phyloP scores from a whole-genome alignment of 352 stramenopile genomes.

The Pythium phragmiticola region DNA sequence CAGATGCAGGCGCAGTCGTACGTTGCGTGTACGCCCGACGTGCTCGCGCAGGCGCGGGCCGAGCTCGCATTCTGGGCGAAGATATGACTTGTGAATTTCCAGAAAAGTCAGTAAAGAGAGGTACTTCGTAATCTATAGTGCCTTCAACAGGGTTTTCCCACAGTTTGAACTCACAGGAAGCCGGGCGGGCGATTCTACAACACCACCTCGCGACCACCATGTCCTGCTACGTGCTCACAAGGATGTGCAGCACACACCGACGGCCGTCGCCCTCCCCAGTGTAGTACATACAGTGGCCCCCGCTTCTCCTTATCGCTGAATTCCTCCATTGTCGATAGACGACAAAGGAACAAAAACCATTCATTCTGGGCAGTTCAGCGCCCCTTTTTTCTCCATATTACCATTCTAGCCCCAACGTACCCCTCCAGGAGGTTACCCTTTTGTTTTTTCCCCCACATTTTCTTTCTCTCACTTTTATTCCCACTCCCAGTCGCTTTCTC shows the following conservation, averaged over 20 bases:
- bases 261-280: too few species aligned
- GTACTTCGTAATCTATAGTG: conserved; percentile 1
- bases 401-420: conserved; percentile 8
- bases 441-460: too few species aligned
- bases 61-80: conserved; percentile 55
- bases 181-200: background rate
- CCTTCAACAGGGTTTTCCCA: conserved; percentile 22
- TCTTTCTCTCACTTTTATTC: too few species aligned
- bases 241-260: too few species aligned
- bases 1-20: conserved; percentile 79
- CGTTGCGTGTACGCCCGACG: conserved; percentile 53
- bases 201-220: background rate
- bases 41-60: conserved; percentile 39
- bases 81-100: background rate
- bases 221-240: too few species aligned
- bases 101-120: conserved; percentile 21
- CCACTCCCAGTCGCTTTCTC: background rate
- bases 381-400: conserved; percentile 6
- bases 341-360: background rate
- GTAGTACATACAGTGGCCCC: too few species aligned
- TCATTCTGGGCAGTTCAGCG: background rate
- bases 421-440: background rate
- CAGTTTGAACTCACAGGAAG: background rate
- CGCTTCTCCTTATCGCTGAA: background rate
- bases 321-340: background rate